Evolutionary conservation across 2,329 filamentous ascomycete genomes (phyloP).

Genomic region (Fonsecaea pugnacius): DNA sequence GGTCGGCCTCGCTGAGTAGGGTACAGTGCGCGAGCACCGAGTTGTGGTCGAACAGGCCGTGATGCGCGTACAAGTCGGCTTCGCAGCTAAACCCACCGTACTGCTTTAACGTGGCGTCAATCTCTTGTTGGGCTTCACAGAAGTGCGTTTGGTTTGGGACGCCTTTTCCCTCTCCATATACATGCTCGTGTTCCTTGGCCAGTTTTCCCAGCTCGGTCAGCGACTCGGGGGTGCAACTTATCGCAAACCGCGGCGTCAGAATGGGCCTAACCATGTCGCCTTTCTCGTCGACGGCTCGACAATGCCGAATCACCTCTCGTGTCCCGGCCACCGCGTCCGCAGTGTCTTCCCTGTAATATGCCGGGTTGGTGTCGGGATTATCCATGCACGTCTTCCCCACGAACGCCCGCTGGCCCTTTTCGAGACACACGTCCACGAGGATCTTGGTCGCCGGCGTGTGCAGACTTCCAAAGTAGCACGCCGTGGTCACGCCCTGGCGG

Average conservation of each 20-base stretch:
- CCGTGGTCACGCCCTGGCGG: conserved; percentile 65
- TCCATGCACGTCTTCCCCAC: conserved; percentile 69
- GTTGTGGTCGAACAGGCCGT: conserved; percentile 55
- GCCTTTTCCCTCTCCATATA: conserved; percentile 5
- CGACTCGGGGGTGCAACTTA: conserved; percentile 59
- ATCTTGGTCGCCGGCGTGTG: conserved; percentile 62
- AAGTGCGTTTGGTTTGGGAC: conserved; percentile 67
- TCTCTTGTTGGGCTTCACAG: conserved; percentile 64
- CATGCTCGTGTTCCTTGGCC: conserved; percentile 48
- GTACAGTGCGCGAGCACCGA: conserved; percentile 68
- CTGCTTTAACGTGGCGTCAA: conserved; percentile 55
- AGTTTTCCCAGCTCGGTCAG: conserved; percentile 60
- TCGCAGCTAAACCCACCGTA: conserved; percentile 61
- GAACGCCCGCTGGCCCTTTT: conserved; percentile 62
- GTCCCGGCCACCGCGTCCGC: conserved; percentile 34
- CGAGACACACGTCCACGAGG: conserved; percentile 59
- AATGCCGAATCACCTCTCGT: conserved; percentile 44
- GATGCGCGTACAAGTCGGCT: conserved; percentile 62
- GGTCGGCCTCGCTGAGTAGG: conserved; percentile 59
- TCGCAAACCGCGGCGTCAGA: conserved; percentile 62
- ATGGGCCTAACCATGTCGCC: conserved; percentile 52
- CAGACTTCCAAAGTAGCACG: conserved; percentile 63
- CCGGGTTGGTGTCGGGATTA: conserved; percentile 46
- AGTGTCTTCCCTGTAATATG: conserved; percentile 40
- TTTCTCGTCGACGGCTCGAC: conserved; percentile 50